Evolutionary conservation across 1,139 yeast genomes (phyloP).

Genomic region (Eremothecium sinecaudum): DNA sequence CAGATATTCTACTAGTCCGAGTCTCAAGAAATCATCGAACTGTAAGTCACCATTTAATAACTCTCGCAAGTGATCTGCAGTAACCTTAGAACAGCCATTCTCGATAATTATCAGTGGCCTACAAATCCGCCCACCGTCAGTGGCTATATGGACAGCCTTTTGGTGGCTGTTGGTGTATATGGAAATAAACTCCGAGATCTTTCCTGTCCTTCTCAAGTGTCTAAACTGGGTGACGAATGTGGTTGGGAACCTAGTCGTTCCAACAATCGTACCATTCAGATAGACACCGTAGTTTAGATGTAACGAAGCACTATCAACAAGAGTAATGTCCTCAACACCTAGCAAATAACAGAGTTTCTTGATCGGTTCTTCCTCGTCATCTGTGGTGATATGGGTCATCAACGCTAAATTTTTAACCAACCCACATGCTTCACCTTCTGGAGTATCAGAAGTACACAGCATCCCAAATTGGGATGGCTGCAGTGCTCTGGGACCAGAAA

Average conservation of each 20-base stretch:
- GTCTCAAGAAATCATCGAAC: slow-evolving; percentile 78
- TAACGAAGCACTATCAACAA: slow-evolving; percentile 74
- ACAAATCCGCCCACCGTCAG: slow-evolving; percentile 98
- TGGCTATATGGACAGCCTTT: slow-evolving; percentile 89
- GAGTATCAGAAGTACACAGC: slow-evolving; percentile 98
- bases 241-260: slow-evolving; percentile 78
- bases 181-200: slow-evolving; percentile 81
- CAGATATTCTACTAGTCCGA: slow-evolving; percentile 87
- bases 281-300: slow-evolving; percentile 79
- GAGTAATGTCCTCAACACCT: slow-evolving; percentile 82
- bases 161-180: slow-evolving; percentile 87
- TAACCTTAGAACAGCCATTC: slow-evolving; percentile 60
- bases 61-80: slow-evolving; percentile 53
- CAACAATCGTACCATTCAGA: slow-evolving; percentile 88
- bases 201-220: slow-evolving; percentile 71
- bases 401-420: slow-evolving; percentile 90
- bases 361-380: slow-evolving; percentile 90
- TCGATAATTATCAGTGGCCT: slow-evolving; percentile 88
- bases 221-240: slow-evolving; percentile 75
- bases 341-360: slow-evolving; percentile 64
- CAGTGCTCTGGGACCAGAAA: slow-evolving; percentile 96
- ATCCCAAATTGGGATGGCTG: slow-evolving; percentile 99
- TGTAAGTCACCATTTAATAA: slow-evolving; percentile 63
- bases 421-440: slow-evolving; percentile 99
- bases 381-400: slow-evolving; percentile 98